These are phyloP conservation scores for Protea cynaroides DNA, from an alignment of 164 flowering plant genomes.

Conservation along the genomic window DNA sequence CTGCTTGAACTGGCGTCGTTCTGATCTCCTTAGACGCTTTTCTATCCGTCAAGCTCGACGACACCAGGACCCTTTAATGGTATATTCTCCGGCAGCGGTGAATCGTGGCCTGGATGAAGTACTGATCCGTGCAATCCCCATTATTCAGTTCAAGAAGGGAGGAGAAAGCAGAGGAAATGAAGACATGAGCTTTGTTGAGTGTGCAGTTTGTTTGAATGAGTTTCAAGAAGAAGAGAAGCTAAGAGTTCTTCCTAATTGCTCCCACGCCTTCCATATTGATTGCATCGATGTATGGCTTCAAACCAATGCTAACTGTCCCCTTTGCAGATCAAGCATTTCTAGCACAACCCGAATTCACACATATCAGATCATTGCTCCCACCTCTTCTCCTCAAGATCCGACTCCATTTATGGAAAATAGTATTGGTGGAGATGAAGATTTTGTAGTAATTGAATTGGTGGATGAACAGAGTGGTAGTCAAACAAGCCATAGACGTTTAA, in stretches of 20 bases:
- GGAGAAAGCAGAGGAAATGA: slow-evolving; percentile 19
- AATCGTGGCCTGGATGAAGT: slow-evolving; percentile 66
- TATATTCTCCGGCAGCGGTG: slow-evolving; percentile 23
- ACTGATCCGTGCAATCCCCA: slow-evolving; percentile 65
- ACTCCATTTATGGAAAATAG: slow-evolving; percentile 19
- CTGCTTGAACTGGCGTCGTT: slow-evolving; percentile 68
- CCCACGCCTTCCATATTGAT: slow-evolving; percentile 81
- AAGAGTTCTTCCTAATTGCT: slow-evolving; percentile 63
- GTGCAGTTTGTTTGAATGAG: slow-evolving; percentile 85
- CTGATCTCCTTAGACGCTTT: slow-evolving; percentile 46
- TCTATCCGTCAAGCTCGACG: slow-evolving; percentile 30
- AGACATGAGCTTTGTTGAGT: slow-evolving; percentile 38
- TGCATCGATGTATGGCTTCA: slow-evolving; percentile 98
- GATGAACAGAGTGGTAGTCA: slow-evolving; percentile 20
- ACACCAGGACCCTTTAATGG: slow-evolving; percentile 27
- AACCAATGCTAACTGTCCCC: slow-evolving; percentile 81
- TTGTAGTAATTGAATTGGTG: slow-evolving; percentile 56
- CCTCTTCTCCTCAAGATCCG: slow-evolving; percentile 35
- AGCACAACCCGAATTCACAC: slow-evolving; percentile 15
- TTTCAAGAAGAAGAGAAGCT: slow-evolving; percentile 77
- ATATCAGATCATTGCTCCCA: slow-evolving; percentile 31
- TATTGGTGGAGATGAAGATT: slow-evolving; percentile 43
- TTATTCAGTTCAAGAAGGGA: slow-evolving; percentile 43
- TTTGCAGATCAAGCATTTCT: slow-evolving; percentile 77
- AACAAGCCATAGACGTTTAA: slow-evolving; percentile 17